phyloP scores from a whole-genome alignment of 1,284 basidiomycete genomes.

The Polyporus tsugae region DNA sequence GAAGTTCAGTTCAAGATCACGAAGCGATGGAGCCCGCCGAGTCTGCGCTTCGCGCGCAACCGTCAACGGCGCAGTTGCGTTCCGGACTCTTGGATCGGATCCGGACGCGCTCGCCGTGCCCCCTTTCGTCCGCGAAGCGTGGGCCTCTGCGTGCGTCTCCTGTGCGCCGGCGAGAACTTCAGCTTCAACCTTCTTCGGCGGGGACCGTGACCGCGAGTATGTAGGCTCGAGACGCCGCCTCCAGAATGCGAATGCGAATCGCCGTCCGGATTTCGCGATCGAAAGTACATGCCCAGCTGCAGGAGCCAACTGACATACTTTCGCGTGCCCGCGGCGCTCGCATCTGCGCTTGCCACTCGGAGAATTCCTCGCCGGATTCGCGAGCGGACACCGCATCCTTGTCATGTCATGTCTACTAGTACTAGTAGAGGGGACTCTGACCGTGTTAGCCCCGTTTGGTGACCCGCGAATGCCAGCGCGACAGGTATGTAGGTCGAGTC shows the following conservation, averaged over 20 bases:
- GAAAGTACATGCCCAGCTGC: background rate
- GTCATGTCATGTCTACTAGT: background rate
- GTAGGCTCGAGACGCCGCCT: background rate
- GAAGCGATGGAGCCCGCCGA: background rate
- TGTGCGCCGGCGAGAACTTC: background rate
- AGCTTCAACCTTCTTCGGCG: background rate
- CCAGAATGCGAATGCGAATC: background rate
- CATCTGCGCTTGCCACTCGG: background rate
- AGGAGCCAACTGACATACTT: background rate
- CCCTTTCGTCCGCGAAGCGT: background rate
- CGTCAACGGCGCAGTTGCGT: conserved; percentile 6
- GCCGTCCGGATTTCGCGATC: background rate
- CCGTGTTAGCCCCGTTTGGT: background rate
- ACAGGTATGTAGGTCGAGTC: background rate
- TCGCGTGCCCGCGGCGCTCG: background rate
- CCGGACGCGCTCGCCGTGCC: background rate
- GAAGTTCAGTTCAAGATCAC: background rate
- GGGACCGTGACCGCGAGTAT: background rate
- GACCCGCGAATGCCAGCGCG: background rate
- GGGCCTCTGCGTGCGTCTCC: background rate
- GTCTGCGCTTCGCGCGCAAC: background rate
- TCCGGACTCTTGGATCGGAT: background rate
- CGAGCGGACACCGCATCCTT: background rate
- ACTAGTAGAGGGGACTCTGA: background rate
- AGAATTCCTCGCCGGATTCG: conserved; percentile 1